Evolutionary conservation across 192 early-diverging fungal species (phyloP).

Genomic region (Entomortierella chlamydospora): DNA sequence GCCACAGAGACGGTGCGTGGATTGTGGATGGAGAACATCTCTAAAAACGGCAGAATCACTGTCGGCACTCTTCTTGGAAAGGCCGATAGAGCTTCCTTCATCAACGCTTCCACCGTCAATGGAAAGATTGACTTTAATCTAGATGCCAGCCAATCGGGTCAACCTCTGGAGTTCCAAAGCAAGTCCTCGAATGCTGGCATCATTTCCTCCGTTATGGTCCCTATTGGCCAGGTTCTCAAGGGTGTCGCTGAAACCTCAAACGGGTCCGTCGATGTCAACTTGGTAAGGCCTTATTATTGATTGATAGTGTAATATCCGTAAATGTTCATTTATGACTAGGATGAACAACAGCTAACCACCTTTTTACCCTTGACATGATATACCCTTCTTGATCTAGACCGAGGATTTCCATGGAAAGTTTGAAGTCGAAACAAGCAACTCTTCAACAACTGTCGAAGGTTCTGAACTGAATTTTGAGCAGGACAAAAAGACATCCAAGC

Average conservation of each 20-base stretch:
- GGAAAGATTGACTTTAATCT: conserved; percentile 18
- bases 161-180: conserved; percentile 21
- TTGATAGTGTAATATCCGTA: not conserved
- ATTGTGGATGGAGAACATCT: conserved; percentile 21
- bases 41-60: conserved; percentile 14
- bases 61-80: conserved; percentile 28
- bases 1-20: conserved; percentile 22
- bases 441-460: conserved; percentile 20
- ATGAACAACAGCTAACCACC: no score
- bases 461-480: conserved; percentile 12
- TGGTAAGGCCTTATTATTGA: conserved; percentile 18
- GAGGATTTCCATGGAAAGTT: conserved; percentile 41
- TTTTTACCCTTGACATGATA: no score
- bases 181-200: conserved; percentile 16
- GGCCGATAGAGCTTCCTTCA: conserved; percentile 15
- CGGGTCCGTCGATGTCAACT: conserved; percentile 22
- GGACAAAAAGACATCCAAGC: conserved; percentile 24
- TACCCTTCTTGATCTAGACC: conserved; percentile 11
- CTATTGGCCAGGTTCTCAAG: conserved; percentile 2
- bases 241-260: conserved; percentile 20
- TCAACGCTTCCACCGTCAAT: conserved; percentile 18
- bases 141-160: conserved; percentile 25
- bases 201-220: conserved; percentile 27
- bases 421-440: conserved; percentile 18
- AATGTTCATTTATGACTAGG: not conserved